A percentile compares a stretch with the other conserved stretches of the same genome.
These are phyloP conservation scores for Venturia carpophila DNA, from an alignment of 2,329 filamentous ascomycete species.

Conservation along the genomic window DNA sequence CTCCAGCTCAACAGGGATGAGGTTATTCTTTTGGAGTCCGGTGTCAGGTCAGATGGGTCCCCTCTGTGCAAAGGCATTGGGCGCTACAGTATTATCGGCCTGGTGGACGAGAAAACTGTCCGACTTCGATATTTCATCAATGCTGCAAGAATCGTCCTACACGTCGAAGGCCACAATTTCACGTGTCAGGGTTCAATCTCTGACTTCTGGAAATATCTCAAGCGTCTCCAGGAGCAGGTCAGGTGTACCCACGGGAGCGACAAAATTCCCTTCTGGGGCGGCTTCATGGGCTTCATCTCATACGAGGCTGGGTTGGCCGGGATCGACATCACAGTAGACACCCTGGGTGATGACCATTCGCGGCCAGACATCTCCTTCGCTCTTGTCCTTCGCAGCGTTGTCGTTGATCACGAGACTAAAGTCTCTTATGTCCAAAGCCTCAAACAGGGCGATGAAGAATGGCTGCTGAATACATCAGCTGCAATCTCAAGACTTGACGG, in stretches of 20 bases:
- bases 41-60: conserved; percentile 31
- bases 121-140: conserved; percentile 31
- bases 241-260: conserved; percentile 33
- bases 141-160: conserved; percentile 24
- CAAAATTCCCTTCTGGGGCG: conserved; percentile 62
- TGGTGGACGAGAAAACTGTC: conserved; percentile 50
- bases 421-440: conserved; percentile 61
- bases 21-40: conserved; percentile 42
- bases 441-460: conserved; percentile 36
- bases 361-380: conserved; percentile 66
- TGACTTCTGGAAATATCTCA: conserved; percentile 22
- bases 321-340: conserved; percentile 41
- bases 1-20: conserved; percentile 31
- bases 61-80: conserved; percentile 45
- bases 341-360: conserved; percentile 29
- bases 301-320: conserved; percentile 72
- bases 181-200: neutral
- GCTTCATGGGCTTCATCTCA: conserved; percentile 75
- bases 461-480: conserved; percentile 33
- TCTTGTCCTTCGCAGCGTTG: conserved; percentile 69
- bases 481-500: neutral
- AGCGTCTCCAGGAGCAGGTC: conserved; percentile 35
- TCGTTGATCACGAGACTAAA: conserved; percentile 62
- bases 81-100: conserved; percentile 65
- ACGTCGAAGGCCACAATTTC: conserved; percentile 26